These are phyloP conservation scores for Epichloe aotearoae DNA, from an alignment of 2,329 filamentous ascomycete species.

Conservation along the genomic window DNA sequence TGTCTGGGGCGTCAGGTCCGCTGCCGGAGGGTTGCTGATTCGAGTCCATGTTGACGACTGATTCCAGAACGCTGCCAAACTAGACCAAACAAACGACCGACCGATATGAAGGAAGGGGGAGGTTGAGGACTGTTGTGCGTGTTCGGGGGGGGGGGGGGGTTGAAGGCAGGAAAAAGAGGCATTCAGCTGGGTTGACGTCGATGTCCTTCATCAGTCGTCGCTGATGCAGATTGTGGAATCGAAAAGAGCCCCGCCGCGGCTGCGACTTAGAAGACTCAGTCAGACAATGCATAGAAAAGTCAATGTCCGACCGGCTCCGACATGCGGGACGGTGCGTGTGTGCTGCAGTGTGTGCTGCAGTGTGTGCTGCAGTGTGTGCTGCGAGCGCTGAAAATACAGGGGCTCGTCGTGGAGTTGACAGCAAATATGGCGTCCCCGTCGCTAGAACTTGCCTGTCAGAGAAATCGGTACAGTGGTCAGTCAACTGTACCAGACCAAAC, in stretches of 20 bases:
- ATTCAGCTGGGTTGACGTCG: background rate
- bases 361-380: no score
- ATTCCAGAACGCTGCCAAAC: background rate
- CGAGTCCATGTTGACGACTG: slow-evolving; percentile 27
- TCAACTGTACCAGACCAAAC: no score
- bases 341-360: no score
- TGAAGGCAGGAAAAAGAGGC: background rate
- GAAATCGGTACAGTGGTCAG: no score
- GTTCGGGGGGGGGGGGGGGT: background rate
- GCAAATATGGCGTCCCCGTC: no score
- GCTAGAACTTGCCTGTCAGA: no score
- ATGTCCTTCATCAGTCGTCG: background rate
- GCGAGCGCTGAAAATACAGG: no score
- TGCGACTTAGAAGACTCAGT: background rate
- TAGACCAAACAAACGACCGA: background rate
- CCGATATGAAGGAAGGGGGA: no score
- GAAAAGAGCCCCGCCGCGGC: slow-evolving; percentile 1
- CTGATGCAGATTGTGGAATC: background rate
- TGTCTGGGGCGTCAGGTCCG: slow-evolving; percentile 39
- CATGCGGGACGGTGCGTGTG: background rate
- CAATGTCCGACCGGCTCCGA: background rate
- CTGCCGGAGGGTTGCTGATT: slow-evolving; percentile 27
- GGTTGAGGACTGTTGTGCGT: background rate
- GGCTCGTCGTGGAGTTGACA: no score
- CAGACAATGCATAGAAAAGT: background rate